Evolutionary conservation across 2,329 filamentous ascomycete species (phyloP).

Genomic region (Hymenoscyphus repandus): DNA sequence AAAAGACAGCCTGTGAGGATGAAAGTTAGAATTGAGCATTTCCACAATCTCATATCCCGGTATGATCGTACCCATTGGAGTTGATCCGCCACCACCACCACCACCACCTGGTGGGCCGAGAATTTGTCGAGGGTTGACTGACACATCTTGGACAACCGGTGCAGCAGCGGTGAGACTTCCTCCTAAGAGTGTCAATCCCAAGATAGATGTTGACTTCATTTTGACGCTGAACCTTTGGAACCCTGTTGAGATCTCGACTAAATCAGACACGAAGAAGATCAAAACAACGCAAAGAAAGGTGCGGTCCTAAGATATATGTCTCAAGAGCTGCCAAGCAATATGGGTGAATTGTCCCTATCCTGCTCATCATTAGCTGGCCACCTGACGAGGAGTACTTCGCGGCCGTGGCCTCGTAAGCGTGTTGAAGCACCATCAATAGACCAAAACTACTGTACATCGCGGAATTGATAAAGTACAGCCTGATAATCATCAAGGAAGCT

Average conservation of each 20-base stretch:
- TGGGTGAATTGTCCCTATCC: neutral
- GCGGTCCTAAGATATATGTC: neutral
- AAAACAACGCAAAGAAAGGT: neutral
- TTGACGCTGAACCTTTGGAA: neutral
- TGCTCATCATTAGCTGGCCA: neutral
- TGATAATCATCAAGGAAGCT: neutral
- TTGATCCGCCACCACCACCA: neutral
- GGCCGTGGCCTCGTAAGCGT: neutral
- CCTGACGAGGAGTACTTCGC: neutral
- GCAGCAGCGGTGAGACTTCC: neutral
- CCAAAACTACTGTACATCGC: neutral
- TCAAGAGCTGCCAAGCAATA: neutral
- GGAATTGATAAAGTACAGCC: neutral
- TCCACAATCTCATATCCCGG: neutral
- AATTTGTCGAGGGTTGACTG: neutral
- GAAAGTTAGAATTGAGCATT: neutral
- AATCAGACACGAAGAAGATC: neutral
- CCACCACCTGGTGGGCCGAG: neutral
- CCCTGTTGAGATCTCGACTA: neutral
- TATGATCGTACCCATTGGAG: neutral
- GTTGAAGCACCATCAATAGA: neutral
- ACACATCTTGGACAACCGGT: neutral
- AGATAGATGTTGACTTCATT: neutral
- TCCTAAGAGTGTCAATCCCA: neutral
- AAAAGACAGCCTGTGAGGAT: slow-evolving; percentile 1